Percentiles rank a stretch among this genome's conserved stretches.
Evolutionary conservation across 805 yeast species (phyloP).

Genomic region (Yarrowia sp.): DNA sequence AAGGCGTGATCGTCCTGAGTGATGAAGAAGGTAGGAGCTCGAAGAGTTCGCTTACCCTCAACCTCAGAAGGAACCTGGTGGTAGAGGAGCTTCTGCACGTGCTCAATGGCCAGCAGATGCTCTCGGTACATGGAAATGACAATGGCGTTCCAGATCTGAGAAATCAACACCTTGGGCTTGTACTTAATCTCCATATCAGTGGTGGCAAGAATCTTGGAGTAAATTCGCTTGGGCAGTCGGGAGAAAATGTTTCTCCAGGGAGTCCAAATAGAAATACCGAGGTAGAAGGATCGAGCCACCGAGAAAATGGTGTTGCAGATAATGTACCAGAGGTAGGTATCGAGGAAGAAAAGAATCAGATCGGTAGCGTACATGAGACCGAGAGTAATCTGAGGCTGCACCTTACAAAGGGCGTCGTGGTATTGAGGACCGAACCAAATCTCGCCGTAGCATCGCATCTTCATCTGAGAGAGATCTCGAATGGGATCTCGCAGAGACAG

Average conservation of each 20-base stretch:
- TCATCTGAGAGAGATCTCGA: conserved; percentile 77
- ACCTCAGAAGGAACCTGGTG: conserved; percentile 98
- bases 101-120: conserved; percentile 96
- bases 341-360: conserved; percentile 93
- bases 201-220: conserved; percentile 95
- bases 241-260: conserved; percentile 99
- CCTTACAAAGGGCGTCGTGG: conserved; percentile 59
- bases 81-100: conserved; percentile 93
- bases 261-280: conserved; percentile 97
- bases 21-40: conserved; percentile 98
- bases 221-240: conserved; percentile 97
- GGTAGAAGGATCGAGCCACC: conserved; percentile 94
- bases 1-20: conserved; percentile 94
- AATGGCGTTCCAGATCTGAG: conserved; percentile 99
- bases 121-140: conserved; percentile 99
- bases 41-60: conserved; percentile 96
- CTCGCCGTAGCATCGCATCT: conserved; percentile 96
- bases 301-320: conserved; percentile 92
- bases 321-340: conserved; percentile 99
- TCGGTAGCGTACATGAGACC: conserved; percentile 94
- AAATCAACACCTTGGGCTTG: conserved; percentile 95
- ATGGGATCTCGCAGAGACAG: conserved; percentile 92
- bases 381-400: conserved; percentile 83
- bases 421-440: conserved; percentile 63
- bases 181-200: conserved; percentile 99